A percentile compares a stretch with the other conserved stretches of the same genome.
Evolutionary conservation across 148 eudicot species (phyloP).

Genomic region (Rhododendron molle): DNA sequence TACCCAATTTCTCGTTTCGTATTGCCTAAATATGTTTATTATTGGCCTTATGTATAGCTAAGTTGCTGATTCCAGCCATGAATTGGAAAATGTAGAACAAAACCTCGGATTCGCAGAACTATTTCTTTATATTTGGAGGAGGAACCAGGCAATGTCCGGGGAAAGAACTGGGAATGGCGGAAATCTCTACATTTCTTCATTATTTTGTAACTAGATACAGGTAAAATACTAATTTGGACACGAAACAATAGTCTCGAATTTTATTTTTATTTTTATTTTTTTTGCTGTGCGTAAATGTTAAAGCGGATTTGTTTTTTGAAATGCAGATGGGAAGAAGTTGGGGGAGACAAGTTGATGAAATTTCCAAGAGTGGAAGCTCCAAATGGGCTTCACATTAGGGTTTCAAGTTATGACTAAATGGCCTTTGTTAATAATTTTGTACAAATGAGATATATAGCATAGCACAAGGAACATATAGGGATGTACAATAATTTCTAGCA

Average conservation of each 20-base stretch:
- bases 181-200: slow-evolving; percentile 89
- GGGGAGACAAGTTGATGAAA: slow-evolving; percentile 77
- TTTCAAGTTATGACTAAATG: slow-evolving; percentile 36
- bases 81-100: slow-evolving; percentile 49
- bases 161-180: slow-evolving; percentile 90
- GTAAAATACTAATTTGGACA: slow-evolving; percentile 20
- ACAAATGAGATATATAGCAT: slow-evolving; percentile 18
- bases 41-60: neutral
- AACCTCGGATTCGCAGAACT: slow-evolving; percentile 56
- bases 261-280: neutral
- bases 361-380: slow-evolving; percentile 97
- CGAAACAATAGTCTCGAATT: neutral
- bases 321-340: slow-evolving; percentile 88
- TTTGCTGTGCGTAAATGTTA: neutral
- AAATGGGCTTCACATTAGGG: slow-evolving; percentile 73
- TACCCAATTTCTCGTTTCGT: neutral
- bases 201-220: slow-evolving; percentile 87
- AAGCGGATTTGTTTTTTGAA: neutral
- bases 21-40: neutral
- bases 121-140: slow-evolving; percentile 80
- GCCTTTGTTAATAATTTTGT: slow-evolving; percentile 4
- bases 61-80: neutral
- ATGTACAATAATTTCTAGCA: slow-evolving; percentile 22
- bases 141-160: slow-evolving; percentile 97
- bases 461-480: neutral